These are phyloP conservation scores for Apiospora saccharicola DNA, from an alignment of 2,329 filamentous ascomycete genomes.

Conservation along the genomic window DNA sequence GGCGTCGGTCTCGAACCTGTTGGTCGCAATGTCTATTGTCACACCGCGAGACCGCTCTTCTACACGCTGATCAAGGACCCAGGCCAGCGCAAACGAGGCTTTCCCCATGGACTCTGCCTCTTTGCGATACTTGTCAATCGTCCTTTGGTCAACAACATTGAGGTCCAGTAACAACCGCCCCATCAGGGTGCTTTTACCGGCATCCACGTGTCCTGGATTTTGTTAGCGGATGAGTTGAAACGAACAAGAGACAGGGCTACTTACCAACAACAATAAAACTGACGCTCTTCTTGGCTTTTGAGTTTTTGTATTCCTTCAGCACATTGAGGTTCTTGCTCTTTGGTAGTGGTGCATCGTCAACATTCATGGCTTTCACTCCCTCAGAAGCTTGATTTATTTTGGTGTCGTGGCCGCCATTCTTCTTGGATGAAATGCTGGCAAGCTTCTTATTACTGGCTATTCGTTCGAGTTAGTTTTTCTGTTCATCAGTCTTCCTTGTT, in stretches of 20 bases:
- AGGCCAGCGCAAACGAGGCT: slow-evolving; percentile 93
- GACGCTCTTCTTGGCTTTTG: slow-evolving; percentile 77
- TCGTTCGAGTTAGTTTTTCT: slow-evolving; percentile 55
- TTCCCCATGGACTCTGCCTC: slow-evolving; percentile 94
- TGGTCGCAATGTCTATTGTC: slow-evolving; percentile 95
- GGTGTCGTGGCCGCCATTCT: slow-evolving; percentile 45
- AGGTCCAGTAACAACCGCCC: slow-evolving; percentile 90
- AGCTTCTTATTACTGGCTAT: slow-evolving; percentile 59
- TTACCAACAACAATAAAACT: slow-evolving; percentile 93
- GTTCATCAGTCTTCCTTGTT: slow-evolving; percentile 55
- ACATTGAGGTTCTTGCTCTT: slow-evolving; percentile 87
- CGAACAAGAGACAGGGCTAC: slow-evolving; percentile 35
- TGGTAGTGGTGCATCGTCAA: slow-evolving; percentile 63
- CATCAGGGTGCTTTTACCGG: slow-evolving; percentile 98
- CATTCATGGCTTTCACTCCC: slow-evolving; percentile 49
- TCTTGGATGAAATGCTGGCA: slow-evolving; percentile 48
- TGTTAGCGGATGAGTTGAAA: slow-evolving; percentile 27
- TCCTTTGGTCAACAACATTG: slow-evolving; percentile 85
- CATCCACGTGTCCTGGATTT: slow-evolving; percentile 85
- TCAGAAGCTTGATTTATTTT: slow-evolving; percentile 44
- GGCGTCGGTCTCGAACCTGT: slow-evolving; percentile 88
- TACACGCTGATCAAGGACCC: slow-evolving; percentile 91
- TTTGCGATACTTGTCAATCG: slow-evolving; percentile 85
- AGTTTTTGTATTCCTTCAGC: slow-evolving; percentile 78
- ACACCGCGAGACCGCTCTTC: slow-evolving; percentile 92